Base-by-base conservation (phyloP, 2,329 filamentous ascomycete species). In the Rutstroemia sp. region DNA sequence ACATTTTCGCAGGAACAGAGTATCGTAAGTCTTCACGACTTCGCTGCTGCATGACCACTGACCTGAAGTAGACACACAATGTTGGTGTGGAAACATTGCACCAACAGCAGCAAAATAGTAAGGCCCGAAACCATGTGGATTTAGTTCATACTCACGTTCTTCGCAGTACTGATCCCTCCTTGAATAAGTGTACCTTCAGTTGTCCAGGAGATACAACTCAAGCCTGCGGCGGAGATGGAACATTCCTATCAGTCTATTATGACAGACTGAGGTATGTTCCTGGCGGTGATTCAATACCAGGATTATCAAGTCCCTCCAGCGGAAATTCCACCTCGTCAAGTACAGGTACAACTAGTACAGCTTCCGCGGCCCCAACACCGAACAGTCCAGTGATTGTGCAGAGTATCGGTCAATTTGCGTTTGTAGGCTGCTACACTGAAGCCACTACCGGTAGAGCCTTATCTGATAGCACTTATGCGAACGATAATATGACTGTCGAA, bases 361-460 rank as follows among this genome's bases (percentile, higher is more conserved):
- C 48, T 14, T 52, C 54, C 19, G 34, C 30, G 1, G 6, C 37
- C 30, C 34, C 52, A 37, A 49, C 50, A n/a, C 45, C 50, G 4
- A 54, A 57, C 23, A 45, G 45, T 3, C 56, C 56, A 21, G 54
- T 46, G 14, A 56, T 54, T n/a, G 46, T 61, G 2, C 54, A 55
- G 27, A 48, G 16, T 3, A 34, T 61, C 16, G 62, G 60, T 2
- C 30, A 50, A 10, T 60, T 56, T 14, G 41, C 30, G 2, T 62
- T 58, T 34, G 30, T 48, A 19, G 71, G 71, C 21, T 72, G 71
- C 53, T 73, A 71, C 41, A 66, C 66, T 1, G 70, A 71, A 52
- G 62, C 61, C 0, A 63, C 61, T 1, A 60, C 51, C 18, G 65
- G 64, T 3, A 60, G 67, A 4, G 66, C 70, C 5, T 57, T 71